These are phyloP conservation scores for Echites panduratus DNA, from an alignment of 257 asterid species.

Conservation along the genomic window DNA sequence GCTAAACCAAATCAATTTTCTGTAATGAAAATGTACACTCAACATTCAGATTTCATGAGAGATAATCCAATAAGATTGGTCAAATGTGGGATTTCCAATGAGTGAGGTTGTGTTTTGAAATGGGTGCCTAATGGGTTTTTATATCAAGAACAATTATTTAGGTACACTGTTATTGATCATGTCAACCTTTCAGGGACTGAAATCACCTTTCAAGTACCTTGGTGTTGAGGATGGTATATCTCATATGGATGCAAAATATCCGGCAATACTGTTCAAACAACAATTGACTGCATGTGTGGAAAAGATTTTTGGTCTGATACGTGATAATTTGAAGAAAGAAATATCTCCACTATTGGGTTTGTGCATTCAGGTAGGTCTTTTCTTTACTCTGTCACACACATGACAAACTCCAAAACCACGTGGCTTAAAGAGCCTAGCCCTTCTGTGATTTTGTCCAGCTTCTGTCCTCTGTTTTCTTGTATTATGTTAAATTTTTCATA, in stretches of 20 bases:
- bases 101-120: neutral
- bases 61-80: neutral
- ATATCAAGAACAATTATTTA: neutral
- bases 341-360: conserved; percentile 75
- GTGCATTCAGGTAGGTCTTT: conserved; percentile 79
- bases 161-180: neutral
- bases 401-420: neutral
- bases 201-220: conserved; percentile 57
- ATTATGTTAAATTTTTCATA: neutral
- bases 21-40: neutral
- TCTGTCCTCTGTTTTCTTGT: neutral
- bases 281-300: conserved; percentile 94
- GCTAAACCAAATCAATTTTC: neutral
- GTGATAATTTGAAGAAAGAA: conserved; percentile 98
- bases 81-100: neutral
- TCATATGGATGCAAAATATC: conserved; percentile 90
- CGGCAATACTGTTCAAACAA: conserved; percentile 85
- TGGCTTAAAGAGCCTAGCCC: too few species aligned
- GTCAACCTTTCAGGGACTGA: conserved; percentile 50
- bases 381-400: neutral
- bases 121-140: neutral
- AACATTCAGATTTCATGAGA: neutral
- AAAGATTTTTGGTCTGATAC: conserved; percentile 90
- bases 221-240: conserved; percentile 77
- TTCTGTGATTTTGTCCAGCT: neutral